Conservation (phyloP, 176 grass and related monocot species). For the Avena sativa region DNA sequence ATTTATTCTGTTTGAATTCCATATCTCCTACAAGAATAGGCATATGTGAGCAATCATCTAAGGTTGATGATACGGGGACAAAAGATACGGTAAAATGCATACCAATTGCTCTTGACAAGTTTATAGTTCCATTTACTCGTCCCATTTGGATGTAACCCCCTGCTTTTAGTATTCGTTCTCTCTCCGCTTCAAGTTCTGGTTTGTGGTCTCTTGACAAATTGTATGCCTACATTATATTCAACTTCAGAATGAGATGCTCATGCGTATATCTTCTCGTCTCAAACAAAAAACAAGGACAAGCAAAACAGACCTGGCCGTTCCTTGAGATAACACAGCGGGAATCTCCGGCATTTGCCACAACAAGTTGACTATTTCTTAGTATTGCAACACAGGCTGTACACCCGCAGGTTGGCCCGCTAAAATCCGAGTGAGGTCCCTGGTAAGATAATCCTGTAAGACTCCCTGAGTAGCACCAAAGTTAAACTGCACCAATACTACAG, state of each 20-base stretch:
- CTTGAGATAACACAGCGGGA: slow-evolving; percentile 95
- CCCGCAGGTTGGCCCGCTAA: slow-evolving; percentile 77
- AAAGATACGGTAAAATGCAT: neutral
- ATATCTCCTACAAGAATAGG: slow-evolving; percentile 65
- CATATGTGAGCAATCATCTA: slow-evolving; percentile 33
- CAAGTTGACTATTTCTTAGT: slow-evolving; percentile 76
- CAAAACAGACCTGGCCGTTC: slow-evolving; percentile 71
- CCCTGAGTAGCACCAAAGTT: slow-evolving; percentile 2
- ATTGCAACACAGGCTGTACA: slow-evolving; percentile 94
- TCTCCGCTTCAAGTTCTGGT: slow-evolving; percentile 87
- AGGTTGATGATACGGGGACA: slow-evolving; percentile 33
- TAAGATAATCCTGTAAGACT: slow-evolving; percentile 35
- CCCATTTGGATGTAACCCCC: slow-evolving; percentile 90
- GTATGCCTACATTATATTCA: slow-evolving; percentile 67
- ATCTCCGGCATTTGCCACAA: slow-evolving; percentile 95
- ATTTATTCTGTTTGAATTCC: slow-evolving; percentile 97
- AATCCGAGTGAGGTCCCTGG: slow-evolving; percentile 97
- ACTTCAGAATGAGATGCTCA: slow-evolving; percentile 19
- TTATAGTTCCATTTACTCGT: slow-evolving; percentile 95
- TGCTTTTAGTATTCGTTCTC: slow-evolving; percentile 91
- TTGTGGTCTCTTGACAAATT: slow-evolving; percentile 98
- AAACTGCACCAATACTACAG: slow-evolving; percentile 16
- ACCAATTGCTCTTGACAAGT: slow-evolving; percentile 94
- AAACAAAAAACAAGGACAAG: slow-evolving; percentile 11
- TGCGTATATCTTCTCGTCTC: slow-evolving; percentile 1